Evolutionary conservation across 2,329 filamentous ascomycete genomes (phyloP).

Genomic region (Talaromyces sp.): DNA sequence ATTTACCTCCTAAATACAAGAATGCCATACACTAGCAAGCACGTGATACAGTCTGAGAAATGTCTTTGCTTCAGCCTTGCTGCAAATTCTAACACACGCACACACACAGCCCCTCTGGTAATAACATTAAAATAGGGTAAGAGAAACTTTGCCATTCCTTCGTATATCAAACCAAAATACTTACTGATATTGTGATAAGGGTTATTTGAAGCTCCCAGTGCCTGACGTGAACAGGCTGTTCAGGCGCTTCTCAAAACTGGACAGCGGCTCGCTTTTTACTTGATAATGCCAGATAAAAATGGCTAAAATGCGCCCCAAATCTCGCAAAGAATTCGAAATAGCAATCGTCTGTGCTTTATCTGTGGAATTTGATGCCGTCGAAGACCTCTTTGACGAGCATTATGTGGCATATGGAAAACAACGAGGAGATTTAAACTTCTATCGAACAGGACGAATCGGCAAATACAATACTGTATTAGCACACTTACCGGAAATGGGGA

Average conservation of each 20-base stretch:
- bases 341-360: conserved; percentile 6
- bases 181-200: not conserved
- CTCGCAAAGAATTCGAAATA: not conserved
- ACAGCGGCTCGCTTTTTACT: not conserved
- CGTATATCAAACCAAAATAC: not conserved
- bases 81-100: not conserved
- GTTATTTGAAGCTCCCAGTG: not conserved
- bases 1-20: no score
- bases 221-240: not conserved
- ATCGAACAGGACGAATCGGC: conserved; percentile 15
- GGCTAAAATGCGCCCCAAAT: not conserved
- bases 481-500: conserved; percentile 16
- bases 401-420: conserved; percentile 1
- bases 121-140: not conserved
- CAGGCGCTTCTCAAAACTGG: not conserved
- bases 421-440: conserved; percentile 6
- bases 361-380: conserved; percentile 3
- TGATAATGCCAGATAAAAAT: not conserved
- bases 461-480: conserved; percentile 17
- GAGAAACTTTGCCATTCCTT: not conserved
- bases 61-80: not conserved
- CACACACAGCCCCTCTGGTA: not conserved
- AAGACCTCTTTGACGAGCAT: conserved; percentile 2
- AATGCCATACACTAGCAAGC: not conserved
- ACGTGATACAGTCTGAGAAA: not conserved